Conservation (phyloP, 306 rosid species). For the Quercus robur region DNA sequence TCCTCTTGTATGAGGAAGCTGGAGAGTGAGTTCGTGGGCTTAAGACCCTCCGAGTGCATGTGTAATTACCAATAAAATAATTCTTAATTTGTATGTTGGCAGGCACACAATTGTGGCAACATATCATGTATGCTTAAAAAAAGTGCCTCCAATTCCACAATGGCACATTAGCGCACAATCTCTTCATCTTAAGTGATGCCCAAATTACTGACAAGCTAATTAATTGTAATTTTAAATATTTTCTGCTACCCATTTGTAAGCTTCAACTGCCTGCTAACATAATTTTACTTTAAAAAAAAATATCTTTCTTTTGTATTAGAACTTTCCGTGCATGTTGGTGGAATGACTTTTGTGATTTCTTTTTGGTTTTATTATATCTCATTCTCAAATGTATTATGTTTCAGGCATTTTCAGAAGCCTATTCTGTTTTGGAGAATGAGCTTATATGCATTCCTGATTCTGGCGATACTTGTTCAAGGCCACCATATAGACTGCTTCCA, state of each 20-base stretch:
- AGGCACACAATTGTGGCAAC: too few species aligned
- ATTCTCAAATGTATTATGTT: constrained; percentile 22
- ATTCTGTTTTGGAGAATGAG: constrained; percentile 69
- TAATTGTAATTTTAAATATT: background rate
- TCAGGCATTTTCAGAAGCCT: constrained; percentile 91
- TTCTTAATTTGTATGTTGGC: too few species aligned
- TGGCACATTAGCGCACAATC: too few species aligned
- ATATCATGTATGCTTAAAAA: too few species aligned
- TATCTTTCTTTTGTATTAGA: too few species aligned
- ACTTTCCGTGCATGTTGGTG: background rate
- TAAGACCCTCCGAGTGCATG: too few species aligned
- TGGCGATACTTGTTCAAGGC: constrained; percentile 46
- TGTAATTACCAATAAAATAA: too few species aligned
- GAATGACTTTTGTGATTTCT: constrained; percentile 2
- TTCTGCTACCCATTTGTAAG: background rate
- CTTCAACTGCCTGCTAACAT: background rate
- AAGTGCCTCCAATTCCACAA: too few species aligned
- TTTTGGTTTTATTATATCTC: constrained; percentile 14
- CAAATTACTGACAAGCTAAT: too few species aligned
- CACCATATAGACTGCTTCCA: constrained; percentile 52
- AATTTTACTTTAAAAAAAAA: background rate
- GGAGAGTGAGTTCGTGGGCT: too few species aligned
- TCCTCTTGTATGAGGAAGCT: too few species aligned
- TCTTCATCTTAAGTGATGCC: too few species aligned
- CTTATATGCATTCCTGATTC: constrained; percentile 41